Evolutionary conservation across 1,284 basidiomycete species (phyloP), one percentile per base, ranked within the genome.

Genomic region (Microstroma glucosiphilum): DNA sequence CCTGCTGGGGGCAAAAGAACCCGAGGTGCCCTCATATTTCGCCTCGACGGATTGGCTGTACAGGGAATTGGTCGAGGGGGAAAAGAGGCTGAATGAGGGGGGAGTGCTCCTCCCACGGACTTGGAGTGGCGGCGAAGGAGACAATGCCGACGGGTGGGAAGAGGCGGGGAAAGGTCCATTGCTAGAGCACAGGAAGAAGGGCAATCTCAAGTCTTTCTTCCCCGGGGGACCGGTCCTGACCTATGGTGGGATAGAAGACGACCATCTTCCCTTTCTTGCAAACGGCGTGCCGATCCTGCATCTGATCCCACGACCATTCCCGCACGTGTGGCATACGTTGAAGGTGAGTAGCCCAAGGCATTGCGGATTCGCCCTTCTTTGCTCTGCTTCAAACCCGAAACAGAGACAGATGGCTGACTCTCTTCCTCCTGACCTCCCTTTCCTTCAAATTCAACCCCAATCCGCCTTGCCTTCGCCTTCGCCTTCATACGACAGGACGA

Each of bases 271-370:
- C 15, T 98, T 99, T 81, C 75, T 96, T 53, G 80, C 83, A 42
- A 81, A 83, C 59, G 96, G 94, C 6, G 92, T 99, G 19, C 91
- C 87, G 61, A 82, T 97, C 56, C 80, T 98, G 66, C 96, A 99
- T 79, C 77, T 98, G 57, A 98, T 98, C 64, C 82, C 93, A 0
- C 85, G 85, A 49, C 92, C 91, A 0, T 98, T 98, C 79, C 96
- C 96, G 0, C 65, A 58, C 1, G 92, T 96, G 6, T 97, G 94
- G 96, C 96, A 97, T 80, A 88, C 84, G 15, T 77, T 92, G 48
- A 54, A 54, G 46, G 30, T 37, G 30, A 37, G 30, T 37, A 37
- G 30, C 4, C 9, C 30, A 37, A 37, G 30, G 3, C 30, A 37
- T 3, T 3, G 30, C 30, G 9, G 30, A 3, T 37, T 9, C 30